Evolutionary conservation across 164 flowering plant genomes (phyloP), one percentile per base, ranked within the genome.

Genomic region (Taxillus chinensis): DNA sequence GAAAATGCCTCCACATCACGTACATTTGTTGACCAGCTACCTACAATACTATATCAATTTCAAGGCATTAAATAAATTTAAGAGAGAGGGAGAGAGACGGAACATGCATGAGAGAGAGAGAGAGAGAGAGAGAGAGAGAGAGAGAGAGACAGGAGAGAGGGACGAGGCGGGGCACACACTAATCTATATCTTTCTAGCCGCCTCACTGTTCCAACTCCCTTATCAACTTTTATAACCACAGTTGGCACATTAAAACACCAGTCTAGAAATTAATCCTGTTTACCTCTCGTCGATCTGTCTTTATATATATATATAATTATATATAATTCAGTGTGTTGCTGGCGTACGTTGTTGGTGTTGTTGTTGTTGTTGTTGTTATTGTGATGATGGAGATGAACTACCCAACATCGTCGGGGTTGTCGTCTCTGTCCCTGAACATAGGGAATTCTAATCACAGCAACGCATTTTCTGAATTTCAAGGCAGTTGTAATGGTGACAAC

Each of bases 301-400:
- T 7, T 42, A 15, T 59, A 14, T 43, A 43, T 6, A 43, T 6
- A 43, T 43, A 6, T 6, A 43, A 9, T 9, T 6, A 43, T 6
- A 43, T 43, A 6, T 6, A 43, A 9, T 9, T 6, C 10, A 43
- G 46, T 50, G 16, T n/a, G 1, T 27, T 27, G 0, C 27, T 27
- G 27, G 27, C n/a, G n/a, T n/a, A n/a, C n/a, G n/a, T n/a, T 27
- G 27, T 27, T 27, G 27, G 0, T 27, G 27, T 27, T 27, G 27
- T 27, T 27, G 27, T n/a, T n/a, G n/a, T n/a, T 27, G 27, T 27
- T 27, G 27, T 27, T 27, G 27, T 27, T 27, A 2, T 27, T 27
- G 27, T 16, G 11, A 15, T 38, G 4, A 12, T 13, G 9, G 71
- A 68, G 70, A 71, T 65, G 1, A 65, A 59, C 43, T 71, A 61